Conservation (phyloP, 73 alveolate genomes). For the Uronychia setigera region DNA sequence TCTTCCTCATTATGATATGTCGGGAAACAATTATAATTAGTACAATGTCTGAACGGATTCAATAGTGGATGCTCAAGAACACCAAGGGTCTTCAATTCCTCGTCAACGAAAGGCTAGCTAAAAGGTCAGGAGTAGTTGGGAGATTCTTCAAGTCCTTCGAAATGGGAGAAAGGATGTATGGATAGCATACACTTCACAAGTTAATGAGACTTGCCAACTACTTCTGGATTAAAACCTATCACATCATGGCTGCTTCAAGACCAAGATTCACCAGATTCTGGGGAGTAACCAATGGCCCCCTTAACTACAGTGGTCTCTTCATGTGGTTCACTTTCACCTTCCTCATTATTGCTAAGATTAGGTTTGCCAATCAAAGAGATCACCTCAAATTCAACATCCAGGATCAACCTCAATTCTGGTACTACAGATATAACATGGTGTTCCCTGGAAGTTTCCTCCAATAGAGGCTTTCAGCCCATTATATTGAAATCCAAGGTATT, state of each 20-base stretch:
- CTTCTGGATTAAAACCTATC: constrained; percentile 22
- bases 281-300: constrained; percentile 60
- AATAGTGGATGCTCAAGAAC: constrained; percentile 43
- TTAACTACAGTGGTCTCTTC: constrained; percentile 51
- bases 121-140: constrained; percentile 61
- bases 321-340: constrained; percentile 42
- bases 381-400: constrained; percentile 25
- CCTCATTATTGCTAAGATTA: constrained; percentile 20
- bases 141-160: constrained; percentile 27
- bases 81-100: constrained; percentile 40
- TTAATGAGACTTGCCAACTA: constrained; percentile 46
- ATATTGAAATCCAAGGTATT: constrained; percentile 58
- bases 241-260: constrained; percentile 16
- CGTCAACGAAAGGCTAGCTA: constrained; percentile 50
- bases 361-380: constrained; percentile 36
- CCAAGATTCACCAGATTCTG: constrained; percentile 48
- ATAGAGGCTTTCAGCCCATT: constrained; percentile 62
- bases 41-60: constrained; percentile 53
- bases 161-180: constrained; percentile 56
- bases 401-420: constrained; percentile 66
- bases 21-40: constrained; percentile 25
- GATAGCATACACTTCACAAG: constrained; percentile 40
- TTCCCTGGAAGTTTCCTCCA: constrained; percentile 64
- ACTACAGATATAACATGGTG: constrained; percentile 37
- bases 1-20: too few species aligned